These are phyloP conservation scores for Candida insectalens DNA, from an alignment of 805 yeast genomes.

Conservation along the genomic window DNA sequence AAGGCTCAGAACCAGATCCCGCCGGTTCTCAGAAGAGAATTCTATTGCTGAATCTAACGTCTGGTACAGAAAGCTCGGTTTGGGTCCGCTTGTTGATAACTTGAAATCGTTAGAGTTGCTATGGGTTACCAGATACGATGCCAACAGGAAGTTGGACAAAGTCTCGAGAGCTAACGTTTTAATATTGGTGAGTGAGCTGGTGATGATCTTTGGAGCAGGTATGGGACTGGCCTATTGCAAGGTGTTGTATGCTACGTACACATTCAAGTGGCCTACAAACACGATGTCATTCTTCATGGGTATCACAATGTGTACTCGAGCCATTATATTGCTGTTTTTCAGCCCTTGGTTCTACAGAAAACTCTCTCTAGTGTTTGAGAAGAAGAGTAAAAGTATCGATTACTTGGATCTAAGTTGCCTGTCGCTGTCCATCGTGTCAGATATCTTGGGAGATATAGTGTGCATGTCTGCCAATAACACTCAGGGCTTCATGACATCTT, in stretches of 20 bases:
- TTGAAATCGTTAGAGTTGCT: constrained; percentile 31
- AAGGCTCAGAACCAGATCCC: constrained; percentile 42
- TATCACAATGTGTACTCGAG: constrained; percentile 37
- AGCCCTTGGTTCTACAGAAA: constrained; percentile 38
- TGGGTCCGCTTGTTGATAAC: constrained; percentile 6
- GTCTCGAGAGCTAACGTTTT: constrained; percentile 38
- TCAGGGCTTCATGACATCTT: constrained; percentile 26
- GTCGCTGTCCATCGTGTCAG: constrained; percentile 4
- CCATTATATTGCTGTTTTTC: constrained; percentile 36
- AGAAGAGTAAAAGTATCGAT: constrained; percentile 39
- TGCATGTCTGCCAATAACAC: constrained; percentile 32
- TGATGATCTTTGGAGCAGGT: constrained; percentile 29
- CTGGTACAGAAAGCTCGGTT: neutral
- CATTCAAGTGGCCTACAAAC: constrained; percentile 43
- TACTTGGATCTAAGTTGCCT: constrained; percentile 18
- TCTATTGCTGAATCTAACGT: neutral
- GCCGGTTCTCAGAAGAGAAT: constrained; percentile 17
- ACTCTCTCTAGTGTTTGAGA: constrained; percentile 26
- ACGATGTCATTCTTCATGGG: constrained; percentile 50
- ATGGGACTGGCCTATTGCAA: constrained; percentile 32
- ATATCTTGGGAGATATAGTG: constrained; percentile 10
- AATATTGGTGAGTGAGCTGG: constrained; percentile 37
- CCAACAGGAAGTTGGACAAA: constrained; percentile 15
- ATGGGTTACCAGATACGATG: constrained; percentile 36
- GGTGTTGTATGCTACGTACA: constrained; percentile 43